These are phyloP conservation scores for Arthrocladium fulminans DNA, from an alignment of 2,329 filamentous ascomycete genomes.

Conservation along the genomic window DNA sequence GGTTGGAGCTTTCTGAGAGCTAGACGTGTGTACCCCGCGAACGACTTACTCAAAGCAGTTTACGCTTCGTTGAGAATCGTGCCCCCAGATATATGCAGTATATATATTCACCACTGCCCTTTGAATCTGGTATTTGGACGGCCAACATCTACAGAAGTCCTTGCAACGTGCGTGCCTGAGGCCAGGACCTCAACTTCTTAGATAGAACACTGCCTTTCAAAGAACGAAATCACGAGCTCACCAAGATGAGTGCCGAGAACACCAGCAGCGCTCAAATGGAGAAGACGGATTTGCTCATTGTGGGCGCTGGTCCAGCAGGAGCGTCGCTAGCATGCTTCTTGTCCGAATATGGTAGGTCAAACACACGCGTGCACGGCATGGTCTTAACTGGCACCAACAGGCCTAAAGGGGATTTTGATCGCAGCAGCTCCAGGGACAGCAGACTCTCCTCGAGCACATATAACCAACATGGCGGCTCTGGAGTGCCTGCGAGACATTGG, in stretches of 20 bases:
- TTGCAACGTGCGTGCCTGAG: no score
- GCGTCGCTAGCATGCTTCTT: conserved; percentile 48
- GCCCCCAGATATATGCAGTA: no score
- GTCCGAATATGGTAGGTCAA: conserved; percentile 34
- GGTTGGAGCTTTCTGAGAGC: no score
- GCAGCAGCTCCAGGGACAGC: conserved; percentile 18
- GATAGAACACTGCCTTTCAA: neutral
- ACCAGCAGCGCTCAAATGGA: neutral
- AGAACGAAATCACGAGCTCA: neutral
- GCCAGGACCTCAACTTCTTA: no score
- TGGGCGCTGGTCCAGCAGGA: conserved; percentile 48
- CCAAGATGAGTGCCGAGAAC: conserved; percentile 6
- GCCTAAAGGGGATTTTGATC: conserved; percentile 22
- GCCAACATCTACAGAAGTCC: no score
- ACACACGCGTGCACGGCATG: conserved; percentile 8
- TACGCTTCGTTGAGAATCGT: no score
- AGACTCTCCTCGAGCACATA: conserved; percentile 22
- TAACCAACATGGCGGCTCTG: conserved; percentile 22
- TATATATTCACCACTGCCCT: no score
- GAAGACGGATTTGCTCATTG: conserved; percentile 40
- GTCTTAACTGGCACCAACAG: conserved; percentile 16
- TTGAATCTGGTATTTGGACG: no score
- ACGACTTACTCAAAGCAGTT: no score
- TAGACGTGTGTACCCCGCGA: no score
- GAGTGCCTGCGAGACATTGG: conserved; percentile 39